A percentile compares a stretch with the other conserved stretches of the same genome.
These are phyloP conservation scores for Aulographum hederae DNA, from an alignment of 2,329 filamentous ascomycete genomes.

Conservation along the genomic window DNA sequence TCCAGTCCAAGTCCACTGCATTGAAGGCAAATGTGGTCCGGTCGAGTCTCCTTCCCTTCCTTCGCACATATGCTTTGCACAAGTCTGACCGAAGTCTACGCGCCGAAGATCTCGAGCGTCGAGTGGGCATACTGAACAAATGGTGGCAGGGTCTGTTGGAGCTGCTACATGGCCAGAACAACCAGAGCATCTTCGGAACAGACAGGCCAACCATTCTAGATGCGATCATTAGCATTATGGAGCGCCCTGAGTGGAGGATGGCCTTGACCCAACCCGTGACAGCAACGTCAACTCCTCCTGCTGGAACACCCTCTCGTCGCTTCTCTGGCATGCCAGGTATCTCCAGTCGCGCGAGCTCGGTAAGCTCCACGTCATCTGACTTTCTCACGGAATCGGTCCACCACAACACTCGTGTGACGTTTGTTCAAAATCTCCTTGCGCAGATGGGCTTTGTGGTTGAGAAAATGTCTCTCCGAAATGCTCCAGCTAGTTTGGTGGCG, in stretches of 20 bases:
- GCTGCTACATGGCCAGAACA: slow-evolving; percentile 57
- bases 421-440: slow-evolving; percentile 60
- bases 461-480: slow-evolving; percentile 66
- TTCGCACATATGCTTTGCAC: slow-evolving; percentile 51
- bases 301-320: no score
- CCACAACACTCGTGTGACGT: slow-evolving; percentile 79
- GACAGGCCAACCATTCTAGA: slow-evolving; percentile 69
- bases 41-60: slow-evolving; percentile 54
- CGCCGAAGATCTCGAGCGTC: slow-evolving; percentile 68
- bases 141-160: slow-evolving; percentile 81
- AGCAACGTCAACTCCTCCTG: no score
- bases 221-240: slow-evolving; percentile 65
- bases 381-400: slow-evolving; percentile 61
- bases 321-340: no score
- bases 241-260: slow-evolving; percentile 80
- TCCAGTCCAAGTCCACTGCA: slow-evolving; percentile 53
- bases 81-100: slow-evolving; percentile 45
- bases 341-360: no score
- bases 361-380: slow-evolving; percentile 27
- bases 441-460: slow-evolving; percentile 81
- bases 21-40: slow-evolving; percentile 63
- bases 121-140: slow-evolving; percentile 64
- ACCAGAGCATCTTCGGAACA: slow-evolving; percentile 64
- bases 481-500: slow-evolving; percentile 46
- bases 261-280: no score